Evolutionary conservation across 306 rosid genomes (phyloP), one percentile per base, ranked within the genome.

Genomic region (Cajanus cajan): DNA sequence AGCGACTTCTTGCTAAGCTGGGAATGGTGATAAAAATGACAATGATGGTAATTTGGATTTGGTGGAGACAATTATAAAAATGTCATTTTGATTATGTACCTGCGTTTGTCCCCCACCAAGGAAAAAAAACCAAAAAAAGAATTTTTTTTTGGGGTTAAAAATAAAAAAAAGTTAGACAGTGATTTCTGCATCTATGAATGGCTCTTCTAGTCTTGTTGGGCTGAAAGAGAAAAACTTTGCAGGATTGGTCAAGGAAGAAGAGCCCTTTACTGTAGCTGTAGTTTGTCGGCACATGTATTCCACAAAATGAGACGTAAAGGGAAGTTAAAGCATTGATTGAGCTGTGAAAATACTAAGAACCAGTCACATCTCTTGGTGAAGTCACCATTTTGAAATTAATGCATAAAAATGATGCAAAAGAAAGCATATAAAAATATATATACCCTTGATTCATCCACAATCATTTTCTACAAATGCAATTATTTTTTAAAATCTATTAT

Each of bases 21-120:
- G 75, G 21, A 55, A 37, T 68, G 73, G 21, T 44, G 36, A 75
- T 44, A 72, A 47, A 62, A 71, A 62, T 12, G 45, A 36, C 19
- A 70, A 24, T 19, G 36, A 65, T 52, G 48, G 50, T 51, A 33
- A 40, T 73, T 79, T 71, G 73, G 73, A 71, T 34, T 48, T 62
- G 24, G 22, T 65, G 73, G 55, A 79, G 72, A 62, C 44, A 71
- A 71, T 7, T 59, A 43, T 1, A 33, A 59, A 78, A 33, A 13
- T 70, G 73, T 34, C 31, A 47, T 16, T 71, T 79, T 59, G 10
- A 48, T 69, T 71, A 14, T 31, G 50, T 72, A 4, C 4, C 7
- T 76, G 28, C 28, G 64, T 48, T 11, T 28, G 74, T 19, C 19
- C 37, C 40, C 71, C 52, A 59, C 58, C 7, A 19, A 7, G 77